phyloP scores from a whole-genome alignment of 2,329 filamentous ascomycete genomes.

The Pseudogymnoascus sp. region DNA sequence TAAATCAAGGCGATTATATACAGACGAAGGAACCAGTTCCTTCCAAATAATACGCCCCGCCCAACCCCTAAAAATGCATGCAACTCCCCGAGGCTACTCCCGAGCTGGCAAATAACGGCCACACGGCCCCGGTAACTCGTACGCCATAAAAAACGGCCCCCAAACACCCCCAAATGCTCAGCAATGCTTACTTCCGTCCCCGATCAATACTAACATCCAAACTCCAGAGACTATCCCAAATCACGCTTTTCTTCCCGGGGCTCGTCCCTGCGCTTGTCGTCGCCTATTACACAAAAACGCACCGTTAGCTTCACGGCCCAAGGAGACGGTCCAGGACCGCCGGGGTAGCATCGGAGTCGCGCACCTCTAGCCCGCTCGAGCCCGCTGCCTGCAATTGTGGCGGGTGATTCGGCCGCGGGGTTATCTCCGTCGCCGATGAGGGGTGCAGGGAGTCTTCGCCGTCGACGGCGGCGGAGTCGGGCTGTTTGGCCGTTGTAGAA shows the following conservation, averaged over 20 bases:
- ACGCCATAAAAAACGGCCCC: not conserved
- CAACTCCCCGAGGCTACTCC: not conserved
- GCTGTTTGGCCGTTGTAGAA: constrained; percentile 8
- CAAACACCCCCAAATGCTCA: not conserved
- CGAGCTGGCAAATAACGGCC: not conserved
- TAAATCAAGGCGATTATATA: not conserved
- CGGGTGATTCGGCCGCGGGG: not conserved
- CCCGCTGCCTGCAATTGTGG: constrained; percentile 4
- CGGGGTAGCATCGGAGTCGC: constrained; percentile 5
- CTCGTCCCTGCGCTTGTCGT: constrained; percentile 32
- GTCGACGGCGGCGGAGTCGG: constrained; percentile 16
- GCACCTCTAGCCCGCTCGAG: constrained; percentile 11
- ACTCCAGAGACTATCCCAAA: constrained; percentile 58
- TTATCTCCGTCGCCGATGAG: not conserved
- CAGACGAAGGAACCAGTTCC: not conserved
- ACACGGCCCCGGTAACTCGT: not conserved
- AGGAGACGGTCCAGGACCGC: constrained; percentile 9
- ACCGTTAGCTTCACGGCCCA: constrained; percentile 11
- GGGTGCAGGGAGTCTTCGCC: constrained; percentile 2
- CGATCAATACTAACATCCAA: constrained; percentile 51
- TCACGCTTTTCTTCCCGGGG: constrained; percentile 44
- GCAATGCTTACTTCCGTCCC: constrained; percentile 15
- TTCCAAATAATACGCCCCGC: not conserved
- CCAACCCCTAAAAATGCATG: not conserved
- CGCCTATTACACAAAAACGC: constrained; percentile 31